Percentiles rank a stretch among this genome's conserved stretches.
Evolutionary conservation across 495 filamentous ascomycete genomes (phyloP).

Genomic region (Penicillium roqueforti): DNA sequence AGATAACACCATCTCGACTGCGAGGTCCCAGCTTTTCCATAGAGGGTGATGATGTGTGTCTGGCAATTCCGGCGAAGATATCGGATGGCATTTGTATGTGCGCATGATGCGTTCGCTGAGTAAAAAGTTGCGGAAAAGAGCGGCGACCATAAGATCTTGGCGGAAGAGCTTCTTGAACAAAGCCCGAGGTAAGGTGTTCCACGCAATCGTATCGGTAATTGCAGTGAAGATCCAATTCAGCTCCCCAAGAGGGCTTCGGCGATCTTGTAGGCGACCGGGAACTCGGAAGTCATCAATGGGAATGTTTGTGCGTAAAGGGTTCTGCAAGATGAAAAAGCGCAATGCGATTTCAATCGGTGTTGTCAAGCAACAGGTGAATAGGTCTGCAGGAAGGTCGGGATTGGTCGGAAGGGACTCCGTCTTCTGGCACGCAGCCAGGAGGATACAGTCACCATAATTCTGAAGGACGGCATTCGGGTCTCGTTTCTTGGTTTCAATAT

Average conservation of each 20-base stretch:
- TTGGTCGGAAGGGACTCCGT: slow-evolving; percentile 96
- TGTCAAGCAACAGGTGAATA: slow-evolving; percentile 94
- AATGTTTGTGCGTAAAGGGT: slow-evolving; percentile 72
- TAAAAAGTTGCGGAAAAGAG: slow-evolving; percentile 92
- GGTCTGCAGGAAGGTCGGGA: slow-evolving; percentile 85
- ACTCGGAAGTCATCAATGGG: slow-evolving; percentile 73
- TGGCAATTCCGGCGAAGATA: slow-evolving; percentile 82
- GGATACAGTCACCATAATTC: slow-evolving; percentile 75
- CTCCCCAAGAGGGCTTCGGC: slow-evolving; percentile 92
- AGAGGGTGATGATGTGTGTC: slow-evolving; percentile 89
- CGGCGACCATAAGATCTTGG: slow-evolving; percentile 98
- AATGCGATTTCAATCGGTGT: slow-evolving; percentile 96
- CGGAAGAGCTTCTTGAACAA: slow-evolving; percentile 95
- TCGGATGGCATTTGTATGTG: slow-evolving; percentile 88
- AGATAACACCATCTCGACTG: slow-evolving; percentile 90
- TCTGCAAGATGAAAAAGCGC: slow-evolving; percentile 90
- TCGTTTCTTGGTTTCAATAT: slow-evolving; percentile 61
- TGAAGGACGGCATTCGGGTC: slow-evolving; percentile 71
- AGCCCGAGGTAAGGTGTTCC: slow-evolving; percentile 84
- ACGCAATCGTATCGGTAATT: slow-evolving; percentile 98
- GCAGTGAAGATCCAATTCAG: slow-evolving; percentile 99
- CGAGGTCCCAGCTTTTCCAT: slow-evolving; percentile 97
- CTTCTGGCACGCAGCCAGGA: slow-evolving; percentile 85
- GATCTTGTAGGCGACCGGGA: slow-evolving; percentile 81
- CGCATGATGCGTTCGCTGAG: slow-evolving; percentile 94